Percentiles rank a stretch among this genome's conserved stretches.
Conservation (phyloP, 345 rosid species). For the Schrenkiella parvula region DNA sequence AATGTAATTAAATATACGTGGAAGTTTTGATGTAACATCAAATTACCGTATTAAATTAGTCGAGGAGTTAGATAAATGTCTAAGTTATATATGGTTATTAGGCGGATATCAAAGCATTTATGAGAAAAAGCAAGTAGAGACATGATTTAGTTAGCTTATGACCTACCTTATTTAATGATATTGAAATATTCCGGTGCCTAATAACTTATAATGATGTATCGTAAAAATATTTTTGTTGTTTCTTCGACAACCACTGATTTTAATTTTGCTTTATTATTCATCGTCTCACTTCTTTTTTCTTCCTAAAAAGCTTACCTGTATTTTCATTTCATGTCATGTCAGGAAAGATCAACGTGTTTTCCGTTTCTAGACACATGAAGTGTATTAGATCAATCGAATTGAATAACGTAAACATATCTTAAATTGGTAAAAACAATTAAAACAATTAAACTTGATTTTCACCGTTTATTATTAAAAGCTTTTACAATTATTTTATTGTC, state of each 20-base stretch:
- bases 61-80: conserved; percentile 44
- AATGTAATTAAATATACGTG: conserved; percentile 17
- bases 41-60: conserved; percentile 35
- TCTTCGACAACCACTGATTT: conserved; percentile 24
- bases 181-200: conserved; percentile 39
- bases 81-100: conserved; percentile 39
- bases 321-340: not conserved
- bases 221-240: conserved; percentile 19
- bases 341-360: conserved; percentile 7
- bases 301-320: not conserved
- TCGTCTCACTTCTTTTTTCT: not conserved
- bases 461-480: too few relatives aligned
- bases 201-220: conserved; percentile 7
- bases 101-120: conserved; percentile 45
- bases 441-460: not conserved
- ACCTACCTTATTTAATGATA: conserved; percentile 60
- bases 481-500: too few relatives aligned
- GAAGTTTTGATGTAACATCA: conserved; percentile 26
- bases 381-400: not conserved
- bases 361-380: not conserved
- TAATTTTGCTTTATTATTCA: not conserved
- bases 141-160: conserved; percentile 48
- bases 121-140: conserved; percentile 43
- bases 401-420: not conserved
- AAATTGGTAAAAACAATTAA: not conserved